Conservation (phyloP, 2,329 filamentous ascomycete species). For the Thielaviopsis euricoi region DNA sequence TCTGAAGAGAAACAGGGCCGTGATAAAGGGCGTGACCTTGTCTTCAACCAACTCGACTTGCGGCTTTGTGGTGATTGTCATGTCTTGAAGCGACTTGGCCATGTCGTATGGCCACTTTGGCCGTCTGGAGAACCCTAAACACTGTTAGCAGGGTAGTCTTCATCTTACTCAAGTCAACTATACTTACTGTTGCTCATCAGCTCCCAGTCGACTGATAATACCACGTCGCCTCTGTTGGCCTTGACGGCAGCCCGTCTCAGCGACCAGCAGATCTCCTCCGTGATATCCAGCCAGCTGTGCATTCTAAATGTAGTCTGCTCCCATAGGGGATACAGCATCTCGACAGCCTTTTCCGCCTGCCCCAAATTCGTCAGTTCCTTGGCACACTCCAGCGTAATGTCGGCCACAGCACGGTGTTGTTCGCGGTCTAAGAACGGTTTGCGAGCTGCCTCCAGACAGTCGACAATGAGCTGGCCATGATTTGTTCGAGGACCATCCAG, state of each 20-base stretch:
- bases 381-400: constrained; percentile 40
- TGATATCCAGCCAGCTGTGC: constrained; percentile 43
- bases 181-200: constrained; percentile 41
- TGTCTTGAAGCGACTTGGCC: constrained; percentile 35
- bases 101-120: constrained; percentile 47
- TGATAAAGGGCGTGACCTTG: constrained; percentile 35
- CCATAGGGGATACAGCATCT: constrained; percentile 40
- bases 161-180: not conserved
- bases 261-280: constrained; percentile 45
- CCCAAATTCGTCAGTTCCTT: constrained; percentile 34
- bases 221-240: constrained; percentile 34
- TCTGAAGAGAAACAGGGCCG: constrained; percentile 40
- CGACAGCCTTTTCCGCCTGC: constrained; percentile 37
- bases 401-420: constrained; percentile 36
- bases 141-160: constrained; percentile 2
- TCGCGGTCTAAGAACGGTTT: constrained; percentile 36
- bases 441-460: constrained; percentile 33
- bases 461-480: constrained; percentile 38
- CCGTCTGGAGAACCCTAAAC: constrained; percentile 34
- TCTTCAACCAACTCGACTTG: constrained; percentile 34
- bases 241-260: constrained; percentile 39
- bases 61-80: constrained; percentile 28
- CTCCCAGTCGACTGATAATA: constrained; percentile 50
- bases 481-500: constrained; percentile 33
- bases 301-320: constrained; percentile 36